Evolutionary conservation across 371 early-diverging fungal genomes (phyloP), one percentile per base, ranked within the genome.

Genomic region (Mortierella sp.): DNA sequence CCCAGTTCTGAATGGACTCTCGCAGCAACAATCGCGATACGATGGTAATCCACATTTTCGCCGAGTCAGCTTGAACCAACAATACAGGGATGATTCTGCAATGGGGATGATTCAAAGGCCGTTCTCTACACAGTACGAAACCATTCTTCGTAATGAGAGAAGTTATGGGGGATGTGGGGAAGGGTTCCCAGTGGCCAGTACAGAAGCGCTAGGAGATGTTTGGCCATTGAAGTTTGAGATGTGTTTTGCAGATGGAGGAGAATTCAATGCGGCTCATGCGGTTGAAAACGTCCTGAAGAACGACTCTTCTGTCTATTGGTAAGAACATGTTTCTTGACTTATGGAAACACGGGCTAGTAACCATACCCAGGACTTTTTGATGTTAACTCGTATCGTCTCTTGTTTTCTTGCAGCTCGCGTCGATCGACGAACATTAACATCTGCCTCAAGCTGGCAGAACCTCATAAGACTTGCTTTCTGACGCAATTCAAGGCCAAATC

Each of bases 221-320:
- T 67, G 76, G 65, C 76, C 76, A 10, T 29, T 76, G 13, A 68
- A 54, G 19, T 76, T 76, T 64, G 65, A 76, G 0, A 60, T 76
- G 64, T 67, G 60, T 47, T 67, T 64, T 37, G 64, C 76, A 3
- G 76, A 76, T 43, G 76, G 76, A 21, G 76, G 76, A 8, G 76
- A 76, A 27, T 76, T 76, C 57, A 76, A 76, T 27, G 68, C 68
- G 2, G 37, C 76, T 2, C 76, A 76, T 37, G 60, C 65, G 3
- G 69, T 76, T 19, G 76, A 68, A 27, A 76, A 76, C 27, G 69
- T 76, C 12, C 54, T 76, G 40, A 68, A 64, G 57, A 76, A 76
- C 22, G 76, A 76, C 47, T 47, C 69, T 7, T 64, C 76, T 0
- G 76, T 76, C 6, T 76, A 76, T 37, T 76, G 76, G 76, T 76